Percentiles rank a stretch among this genome's conserved stretches.
Conservation (phyloP, 345 rosid species). For the Anastatica hierochuntica region DNA sequence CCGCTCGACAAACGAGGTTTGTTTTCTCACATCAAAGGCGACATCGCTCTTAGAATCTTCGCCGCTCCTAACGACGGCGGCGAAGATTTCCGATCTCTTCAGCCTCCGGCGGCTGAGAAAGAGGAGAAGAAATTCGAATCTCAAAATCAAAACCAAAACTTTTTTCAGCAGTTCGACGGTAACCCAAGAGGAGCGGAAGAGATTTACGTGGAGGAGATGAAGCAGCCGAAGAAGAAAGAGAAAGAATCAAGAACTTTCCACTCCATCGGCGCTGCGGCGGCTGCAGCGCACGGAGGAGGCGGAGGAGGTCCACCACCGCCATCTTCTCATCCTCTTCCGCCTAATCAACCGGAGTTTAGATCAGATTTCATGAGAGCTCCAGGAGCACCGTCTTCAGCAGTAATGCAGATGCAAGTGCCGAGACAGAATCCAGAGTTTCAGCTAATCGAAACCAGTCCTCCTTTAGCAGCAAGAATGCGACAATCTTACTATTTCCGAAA, state of each 20-base stretch:
- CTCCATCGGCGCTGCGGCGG: slow-evolving; percentile 40
- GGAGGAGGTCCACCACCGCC: slow-evolving; percentile 24
- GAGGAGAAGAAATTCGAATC: slow-evolving; percentile 21
- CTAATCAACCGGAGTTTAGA: slow-evolving; percentile 34
- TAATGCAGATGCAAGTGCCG: slow-evolving; percentile 60
- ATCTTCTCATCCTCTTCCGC: slow-evolving; percentile 11
- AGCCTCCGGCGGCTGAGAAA: not conserved
- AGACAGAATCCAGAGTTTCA: slow-evolving; percentile 53
- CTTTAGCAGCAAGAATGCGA: slow-evolving; percentile 58
- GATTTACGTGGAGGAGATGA: slow-evolving; percentile 25
- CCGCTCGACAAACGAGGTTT: slow-evolving; percentile 79
- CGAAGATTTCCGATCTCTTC: not conserved
- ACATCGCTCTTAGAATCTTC: slow-evolving; percentile 49
- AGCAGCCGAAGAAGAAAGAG: slow-evolving; percentile 48
- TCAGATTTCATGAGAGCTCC: slow-evolving; percentile 47
- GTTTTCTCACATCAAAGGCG: slow-evolving; percentile 71
- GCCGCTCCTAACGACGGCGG: slow-evolving; percentile 24
- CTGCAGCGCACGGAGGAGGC: no score
- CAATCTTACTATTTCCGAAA: slow-evolving; percentile 34
- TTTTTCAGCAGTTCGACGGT: not conserved
- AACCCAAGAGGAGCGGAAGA: slow-evolving; percentile 7
- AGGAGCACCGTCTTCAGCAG: slow-evolving; percentile 30
- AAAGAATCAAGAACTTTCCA: slow-evolving; percentile 67
- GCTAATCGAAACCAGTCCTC: slow-evolving; percentile 77
- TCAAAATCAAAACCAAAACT: slow-evolving; percentile 21